Evolutionary conservation across 306 rosid genomes (phyloP).

Genomic region (Boehmeria nivea): DNA sequence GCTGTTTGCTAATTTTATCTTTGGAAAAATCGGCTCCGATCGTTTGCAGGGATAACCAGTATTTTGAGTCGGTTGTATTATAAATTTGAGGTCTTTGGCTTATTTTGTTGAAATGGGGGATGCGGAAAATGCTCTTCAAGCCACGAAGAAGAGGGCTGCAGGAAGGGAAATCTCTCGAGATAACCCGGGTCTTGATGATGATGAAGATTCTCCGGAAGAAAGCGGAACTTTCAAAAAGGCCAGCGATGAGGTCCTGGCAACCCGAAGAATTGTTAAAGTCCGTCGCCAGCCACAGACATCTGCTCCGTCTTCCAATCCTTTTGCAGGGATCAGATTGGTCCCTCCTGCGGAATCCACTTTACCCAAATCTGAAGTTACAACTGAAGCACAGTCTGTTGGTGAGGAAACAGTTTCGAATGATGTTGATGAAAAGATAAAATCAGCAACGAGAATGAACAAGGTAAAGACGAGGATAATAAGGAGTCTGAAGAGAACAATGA

Average conservation of each 20-base stretch:
- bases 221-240: constrained; percentile 89
- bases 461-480: constrained; percentile 21
- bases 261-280: constrained; percentile 77
- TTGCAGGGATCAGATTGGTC: constrained; percentile 66
- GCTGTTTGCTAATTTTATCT: neutral
- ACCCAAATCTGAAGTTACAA: constrained; percentile 32
- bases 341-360: constrained; percentile 38
- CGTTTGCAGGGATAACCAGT: constrained; percentile 30
- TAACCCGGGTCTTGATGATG: constrained; percentile 76
- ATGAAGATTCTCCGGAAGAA: constrained; percentile 59
- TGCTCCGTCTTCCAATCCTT: constrained; percentile 70
- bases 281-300: constrained; percentile 56
- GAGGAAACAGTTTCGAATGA: constrained; percentile 25
- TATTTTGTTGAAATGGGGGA: constrained; percentile 75
- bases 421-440: constrained; percentile 25
- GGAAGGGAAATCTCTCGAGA: constrained; percentile 82
- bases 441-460: constrained; percentile 19
- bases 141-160: constrained; percentile 91
- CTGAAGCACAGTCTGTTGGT: constrained; percentile 31
- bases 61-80: neutral
- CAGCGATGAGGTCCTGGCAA: constrained; percentile 79
- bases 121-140: constrained; percentile 53
- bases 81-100: constrained; percentile 9
- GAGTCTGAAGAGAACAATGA: constrained; percentile 30
- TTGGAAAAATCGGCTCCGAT: constrained; percentile 12